Percentiles rank a stretch among this genome's conserved stretches.
Evolutionary conservation across 129 eudicot species (phyloP).

Genomic region (Scalesia atractyloides): DNA sequence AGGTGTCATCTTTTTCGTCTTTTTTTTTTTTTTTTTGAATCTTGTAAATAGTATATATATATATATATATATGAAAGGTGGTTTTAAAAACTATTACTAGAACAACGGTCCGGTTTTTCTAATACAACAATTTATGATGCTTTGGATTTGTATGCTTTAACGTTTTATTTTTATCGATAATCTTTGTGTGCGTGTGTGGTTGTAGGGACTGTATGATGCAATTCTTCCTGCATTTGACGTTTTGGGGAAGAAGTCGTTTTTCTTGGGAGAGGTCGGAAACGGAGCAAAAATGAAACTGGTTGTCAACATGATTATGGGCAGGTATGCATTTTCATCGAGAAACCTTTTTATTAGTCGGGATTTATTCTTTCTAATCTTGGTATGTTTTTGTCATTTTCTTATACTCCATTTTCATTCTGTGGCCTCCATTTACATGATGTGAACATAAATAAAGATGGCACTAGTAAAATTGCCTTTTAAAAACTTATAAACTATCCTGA

Average conservation of each 20-base stretch:
- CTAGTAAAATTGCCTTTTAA: not conserved
- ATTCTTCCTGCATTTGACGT: conserved; percentile 86
- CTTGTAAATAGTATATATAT: too few relatives aligned
- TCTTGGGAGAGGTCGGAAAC: conserved; percentile 82
- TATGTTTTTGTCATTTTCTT: conserved; percentile 6
- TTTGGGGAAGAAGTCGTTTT: conserved; percentile 95
- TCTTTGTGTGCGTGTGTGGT: conserved; percentile 24
- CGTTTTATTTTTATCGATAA: not conserved
- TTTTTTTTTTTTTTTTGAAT: not conserved
- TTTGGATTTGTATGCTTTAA: not conserved
- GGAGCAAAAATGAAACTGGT: conserved; percentile 99
- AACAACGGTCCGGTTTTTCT: not conserved
- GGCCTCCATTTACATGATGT: not conserved
- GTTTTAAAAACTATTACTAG: not conserved
- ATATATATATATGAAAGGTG: too few relatives aligned
- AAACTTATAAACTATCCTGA: not conserved
- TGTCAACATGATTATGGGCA: conserved; percentile 98
- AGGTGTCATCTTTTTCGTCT: not conserved
- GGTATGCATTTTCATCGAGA: conserved; percentile 43
- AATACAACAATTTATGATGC: conserved; percentile 3
- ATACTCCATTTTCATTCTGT: not conserved
- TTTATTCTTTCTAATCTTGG: not conserved
- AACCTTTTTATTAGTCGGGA: not conserved
- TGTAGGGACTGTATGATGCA: conserved; percentile 70
- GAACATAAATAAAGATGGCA: conserved; percentile 1